Evolutionary conservation across 768 basidiomycete genomes (phyloP).

Genomic region (Cyathus striatus): DNA sequence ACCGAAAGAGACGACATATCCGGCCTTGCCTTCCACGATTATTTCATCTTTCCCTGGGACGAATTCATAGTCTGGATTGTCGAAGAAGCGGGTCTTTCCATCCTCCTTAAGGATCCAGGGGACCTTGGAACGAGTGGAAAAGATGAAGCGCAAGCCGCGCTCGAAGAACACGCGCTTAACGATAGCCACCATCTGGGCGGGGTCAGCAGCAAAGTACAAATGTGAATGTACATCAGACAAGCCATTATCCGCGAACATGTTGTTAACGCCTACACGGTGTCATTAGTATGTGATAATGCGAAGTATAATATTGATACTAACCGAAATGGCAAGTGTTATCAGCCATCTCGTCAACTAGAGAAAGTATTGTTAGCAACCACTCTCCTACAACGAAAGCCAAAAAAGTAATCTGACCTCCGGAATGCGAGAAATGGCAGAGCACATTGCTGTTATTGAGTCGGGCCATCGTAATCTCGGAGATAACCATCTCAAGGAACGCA

Average conservation of each 20-base stretch:
- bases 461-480: conserved; percentile 92
- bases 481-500: conserved; percentile 87
- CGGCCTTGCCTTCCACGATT: conserved; percentile 70
- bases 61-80: conserved; percentile 73
- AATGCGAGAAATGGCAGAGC: conserved; percentile 85
- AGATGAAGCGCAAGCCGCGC: conserved; percentile 77
- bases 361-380: not conserved
- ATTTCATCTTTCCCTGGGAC: conserved; percentile 82
- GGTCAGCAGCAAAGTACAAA: conserved; percentile 87
- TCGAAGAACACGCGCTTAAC: conserved; percentile 80
- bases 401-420: conserved; percentile 51
- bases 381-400: not conserved
- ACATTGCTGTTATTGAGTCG: conserved; percentile 86
- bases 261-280: conserved; percentile 74
- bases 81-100: conserved; percentile 61
- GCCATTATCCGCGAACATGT: conserved; percentile 85
- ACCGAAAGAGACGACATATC: conserved; percentile 82
- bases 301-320: conserved; percentile 3
- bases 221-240: conserved; percentile 73
- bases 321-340: conserved; percentile 47
- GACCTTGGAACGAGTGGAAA: conserved; percentile 87
- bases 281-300: conserved; percentile 15
- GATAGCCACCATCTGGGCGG: conserved; percentile 74
- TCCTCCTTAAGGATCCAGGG: conserved; percentile 81
- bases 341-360: conserved; percentile 21